Percentiles rank a stretch among this genome's conserved stretches.
These are phyloP conservation scores for Sporopachydermia lactativora DNA, from an alignment of 805 yeast species.

Conservation along the genomic window DNA sequence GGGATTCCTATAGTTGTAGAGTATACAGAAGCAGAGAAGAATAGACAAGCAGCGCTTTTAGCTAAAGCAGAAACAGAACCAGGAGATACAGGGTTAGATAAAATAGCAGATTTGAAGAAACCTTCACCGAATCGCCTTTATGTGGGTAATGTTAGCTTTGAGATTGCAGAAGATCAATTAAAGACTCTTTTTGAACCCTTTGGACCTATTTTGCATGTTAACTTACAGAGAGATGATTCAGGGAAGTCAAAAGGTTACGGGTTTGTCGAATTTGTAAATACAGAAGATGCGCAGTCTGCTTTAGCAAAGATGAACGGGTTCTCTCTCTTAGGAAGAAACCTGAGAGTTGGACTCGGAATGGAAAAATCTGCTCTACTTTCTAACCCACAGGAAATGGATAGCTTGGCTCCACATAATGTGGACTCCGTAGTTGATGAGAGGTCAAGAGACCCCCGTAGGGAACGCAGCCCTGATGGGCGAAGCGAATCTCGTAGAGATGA, in stretches of 20 bases:
- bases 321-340: constrained; percentile 15
- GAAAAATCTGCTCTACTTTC: constrained; percentile 2
- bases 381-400: background rate
- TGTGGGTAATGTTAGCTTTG: constrained; percentile 19
- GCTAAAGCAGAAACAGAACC: constrained; percentile 9
- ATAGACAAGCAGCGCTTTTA: constrained; percentile 14
- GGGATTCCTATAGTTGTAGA: constrained; percentile 21
- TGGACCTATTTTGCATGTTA: constrained; percentile 71
- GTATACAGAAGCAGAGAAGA: constrained; percentile 20
- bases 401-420: background rate
- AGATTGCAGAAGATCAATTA: constrained; percentile 56
- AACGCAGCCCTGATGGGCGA: background rate
- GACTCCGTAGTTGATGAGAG: background rate
- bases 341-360: constrained; percentile 14
- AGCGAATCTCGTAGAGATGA: background rate
- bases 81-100: too few relatives aligned
- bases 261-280: constrained; percentile 34
- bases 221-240: constrained; percentile 72
- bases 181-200: constrained; percentile 44
- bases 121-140: constrained; percentile 13
- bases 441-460: too few relatives aligned
- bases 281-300: constrained; percentile 14
- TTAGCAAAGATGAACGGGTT: constrained; percentile 17
- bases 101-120: background rate
- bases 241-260: constrained; percentile 85